phyloP scores from a whole-genome alignment of 371 early-diverging fungal genomes.

The Blakeslea trispora region DNA sequence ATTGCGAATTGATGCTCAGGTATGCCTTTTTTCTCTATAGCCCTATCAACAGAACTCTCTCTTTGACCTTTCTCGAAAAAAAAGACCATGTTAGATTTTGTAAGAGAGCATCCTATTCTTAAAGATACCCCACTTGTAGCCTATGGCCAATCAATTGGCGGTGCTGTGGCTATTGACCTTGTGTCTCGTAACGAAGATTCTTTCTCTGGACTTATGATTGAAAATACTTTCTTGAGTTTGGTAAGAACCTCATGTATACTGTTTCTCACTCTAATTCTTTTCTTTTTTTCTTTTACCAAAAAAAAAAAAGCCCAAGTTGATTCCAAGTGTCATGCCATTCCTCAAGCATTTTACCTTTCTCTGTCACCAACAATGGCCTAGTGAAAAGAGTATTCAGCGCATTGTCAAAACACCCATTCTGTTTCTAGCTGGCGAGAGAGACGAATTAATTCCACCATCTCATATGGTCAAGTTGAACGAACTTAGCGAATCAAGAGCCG shows the following conservation, averaged over 20 bases:
- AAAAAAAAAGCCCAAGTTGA: slow-evolving; percentile 78
- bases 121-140: slow-evolving; percentile 78
- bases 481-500: slow-evolving; percentile 55
- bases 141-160: slow-evolving; percentile 96
- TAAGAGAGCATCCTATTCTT: slow-evolving; percentile 70
- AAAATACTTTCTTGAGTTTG: slow-evolving; percentile 93
- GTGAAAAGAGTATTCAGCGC: slow-evolving; percentile 77
- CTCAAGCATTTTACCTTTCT: slow-evolving; percentile 73
- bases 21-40: slow-evolving; percentile 31
- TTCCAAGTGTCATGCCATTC: slow-evolving; percentile 79
- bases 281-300: neutral
- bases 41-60: too few relatives aligned
- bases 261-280: neutral
- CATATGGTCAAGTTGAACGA: slow-evolving; percentile 84
- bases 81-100: slow-evolving; percentile 83
- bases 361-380: slow-evolving; percentile 90
- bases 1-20: slow-evolving; percentile 84
- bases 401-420: slow-evolving; percentile 77
- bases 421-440: slow-evolving; percentile 81
- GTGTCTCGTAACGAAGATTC: slow-evolving; percentile 74
- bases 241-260: slow-evolving; percentile 38
- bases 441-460: slow-evolving; percentile 88
- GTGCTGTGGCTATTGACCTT: slow-evolving; percentile 94
- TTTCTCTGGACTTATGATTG: slow-evolving; percentile 85
- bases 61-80: too few relatives aligned